Base-by-base conservation (phyloP, 2,329 filamentous ascomycete species). In the Annulohypoxylon truncatum region DNA sequence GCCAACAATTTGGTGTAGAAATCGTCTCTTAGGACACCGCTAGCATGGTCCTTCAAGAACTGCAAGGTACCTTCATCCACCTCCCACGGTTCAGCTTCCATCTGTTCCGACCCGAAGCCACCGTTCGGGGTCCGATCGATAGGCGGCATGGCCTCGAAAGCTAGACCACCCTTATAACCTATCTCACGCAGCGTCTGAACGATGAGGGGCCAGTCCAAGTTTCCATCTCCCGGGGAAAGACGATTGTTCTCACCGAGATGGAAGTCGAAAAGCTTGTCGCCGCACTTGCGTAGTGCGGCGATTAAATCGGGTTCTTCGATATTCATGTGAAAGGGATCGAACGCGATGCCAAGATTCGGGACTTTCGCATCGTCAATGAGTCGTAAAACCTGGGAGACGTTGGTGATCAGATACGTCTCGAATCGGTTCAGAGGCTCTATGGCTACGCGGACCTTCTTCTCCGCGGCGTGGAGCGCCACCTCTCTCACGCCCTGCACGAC, bases 391-490 rank as follows among this genome's bases (percentile, higher is more conserved):
- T 70, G 64, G 5, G 64, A 65, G 15, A 51, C 63, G 9, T 67
- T 69, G 40, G 59, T 70, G 26, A 70, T 60, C 26, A 71, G 26
- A 28, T 69, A 68, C 9, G 69, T 69, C 60, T 71, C 67, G 38
- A 71, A 69, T 22, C 67, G 47, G 56, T 71, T 71, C n/a, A 71
- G 62, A 26, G 69, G 69, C 20, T 71, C 67, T 10, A 71, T 10
- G 1, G 67, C 69, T 15, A 71, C 44, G 8, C 64, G 61, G 9
- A 71, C 47, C 1, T 50, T 55, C 31, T 61, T 67, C 31, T 62
- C 29, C 24, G 56, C 42, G 13, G 69, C 69, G 35, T 66, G 55
- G 4, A 59, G 33, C 6, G 67, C 64, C 0, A 71, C 64, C 26
- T 59, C 53, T 51, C 64, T 56, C 15, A 69, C 59, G 4, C 69